Conservation (phyloP, 1,284 basidiomycete genomes). For the Ustilago shanxiensis region DNA sequence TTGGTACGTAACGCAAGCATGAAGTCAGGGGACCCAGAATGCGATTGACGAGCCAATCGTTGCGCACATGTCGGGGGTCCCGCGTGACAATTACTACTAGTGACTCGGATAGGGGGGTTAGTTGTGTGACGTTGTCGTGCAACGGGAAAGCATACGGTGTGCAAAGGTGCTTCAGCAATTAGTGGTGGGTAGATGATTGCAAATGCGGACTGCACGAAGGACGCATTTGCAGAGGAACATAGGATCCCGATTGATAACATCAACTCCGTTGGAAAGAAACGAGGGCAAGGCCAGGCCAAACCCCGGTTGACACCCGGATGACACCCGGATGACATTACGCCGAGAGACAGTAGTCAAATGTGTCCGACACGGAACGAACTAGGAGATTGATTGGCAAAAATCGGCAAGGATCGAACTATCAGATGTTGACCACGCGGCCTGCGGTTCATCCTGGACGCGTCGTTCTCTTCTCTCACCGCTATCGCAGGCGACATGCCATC, state of each 20-base stretch:
- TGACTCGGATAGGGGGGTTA: not conserved
- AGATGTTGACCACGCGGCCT: not conserved
- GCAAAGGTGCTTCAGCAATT: not conserved
- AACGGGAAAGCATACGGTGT: not conserved
- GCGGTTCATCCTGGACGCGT: not conserved
- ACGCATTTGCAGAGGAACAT: not conserved
- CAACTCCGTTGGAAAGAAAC: slow-evolving; percentile 14
- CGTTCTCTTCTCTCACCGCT: not conserved
- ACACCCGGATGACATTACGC: slow-evolving; percentile 10
- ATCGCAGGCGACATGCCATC: not conserved
- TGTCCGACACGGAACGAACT: too few relatives aligned
- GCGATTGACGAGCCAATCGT: not conserved
- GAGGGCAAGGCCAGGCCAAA: not conserved
- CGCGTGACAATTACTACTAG: slow-evolving; percentile 1
- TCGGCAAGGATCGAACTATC: slow-evolving; percentile 4
- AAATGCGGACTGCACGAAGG: not conserved
- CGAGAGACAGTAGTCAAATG: not conserved
- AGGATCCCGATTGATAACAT: not conserved
- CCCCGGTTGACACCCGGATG: slow-evolving; percentile 11
- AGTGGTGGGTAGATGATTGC: not conserved
- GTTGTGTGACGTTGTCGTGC: not conserved
- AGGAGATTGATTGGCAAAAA: not conserved
- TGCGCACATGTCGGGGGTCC: slow-evolving; percentile 10
- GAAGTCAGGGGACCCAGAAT: not conserved
- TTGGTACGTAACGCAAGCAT: slow-evolving; percentile 3